Evolutionary conservation across 2,329 filamentous ascomycete genomes (phyloP).

Genomic region (Phaeosphaeriaceae sp.): DNA sequence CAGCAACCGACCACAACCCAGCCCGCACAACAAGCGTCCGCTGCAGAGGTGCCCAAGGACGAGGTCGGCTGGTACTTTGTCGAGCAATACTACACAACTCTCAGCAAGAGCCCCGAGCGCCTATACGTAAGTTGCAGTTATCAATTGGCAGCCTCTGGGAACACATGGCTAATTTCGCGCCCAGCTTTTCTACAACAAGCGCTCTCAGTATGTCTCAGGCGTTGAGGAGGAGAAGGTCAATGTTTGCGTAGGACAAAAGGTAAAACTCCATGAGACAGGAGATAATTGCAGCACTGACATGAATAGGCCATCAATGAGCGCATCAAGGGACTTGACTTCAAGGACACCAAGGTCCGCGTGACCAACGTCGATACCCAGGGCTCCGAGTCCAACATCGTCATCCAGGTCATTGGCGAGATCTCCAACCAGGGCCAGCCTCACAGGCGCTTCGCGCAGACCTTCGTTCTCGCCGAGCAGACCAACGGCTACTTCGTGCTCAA

Average conservation of each 20-base stretch:
- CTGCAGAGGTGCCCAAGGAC: constrained; percentile 72
- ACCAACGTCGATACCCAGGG: constrained; percentile 97
- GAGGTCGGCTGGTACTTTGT: constrained; percentile 99
- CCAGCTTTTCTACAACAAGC: constrained; percentile 91
- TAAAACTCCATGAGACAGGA: constrained; percentile 56
- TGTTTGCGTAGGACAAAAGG: constrained; percentile 86
- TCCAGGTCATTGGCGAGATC: constrained; percentile 97
- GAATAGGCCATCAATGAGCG: constrained; percentile 86
- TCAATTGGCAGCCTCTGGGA: neutral
- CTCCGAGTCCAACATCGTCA: constrained; percentile 91
- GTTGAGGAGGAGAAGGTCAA: constrained; percentile 87
- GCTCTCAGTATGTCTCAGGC: constrained; percentile 92
- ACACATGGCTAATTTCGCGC: constrained; percentile 25
- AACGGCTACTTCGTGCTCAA: constrained; percentile 98
- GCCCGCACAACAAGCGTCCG: constrained; percentile 33
- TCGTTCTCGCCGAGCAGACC: constrained; percentile 93
- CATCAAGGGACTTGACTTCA: constrained; percentile 90
- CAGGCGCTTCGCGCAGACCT: constrained; percentile 97
- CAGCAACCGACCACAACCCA: constrained; percentile 35
- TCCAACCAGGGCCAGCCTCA: constrained; percentile 91
- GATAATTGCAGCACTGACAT: constrained; percentile 3
- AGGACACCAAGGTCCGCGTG: constrained; percentile 97
- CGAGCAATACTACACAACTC: constrained; percentile 97
- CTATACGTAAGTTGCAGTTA: constrained; percentile 66
- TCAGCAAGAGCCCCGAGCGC: constrained; percentile 93